Evolutionary conservation across 441 rosid genomes (phyloP).

Genomic region (Euphorbia celastroides): DNA sequence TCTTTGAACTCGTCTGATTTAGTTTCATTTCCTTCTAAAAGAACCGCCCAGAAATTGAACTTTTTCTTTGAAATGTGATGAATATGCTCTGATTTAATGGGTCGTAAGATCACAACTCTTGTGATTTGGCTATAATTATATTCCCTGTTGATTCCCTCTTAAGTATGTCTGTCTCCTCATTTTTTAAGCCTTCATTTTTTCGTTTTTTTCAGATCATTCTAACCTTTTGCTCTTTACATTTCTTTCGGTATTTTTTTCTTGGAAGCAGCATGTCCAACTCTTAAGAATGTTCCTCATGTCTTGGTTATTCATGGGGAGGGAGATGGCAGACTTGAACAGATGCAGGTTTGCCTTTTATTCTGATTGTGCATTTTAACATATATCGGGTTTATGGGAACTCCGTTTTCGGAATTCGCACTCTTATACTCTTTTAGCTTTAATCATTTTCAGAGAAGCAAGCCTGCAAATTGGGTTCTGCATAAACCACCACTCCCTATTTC

Average conservation of each 20-base stretch:
- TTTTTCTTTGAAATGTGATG: background rate
- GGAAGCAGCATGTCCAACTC: conserved; percentile 67
- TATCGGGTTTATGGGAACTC: background rate
- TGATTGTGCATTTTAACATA: conserved; percentile 3
- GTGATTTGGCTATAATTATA: background rate
- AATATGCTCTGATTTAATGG: background rate
- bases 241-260: conserved; percentile 14
- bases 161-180: background rate
- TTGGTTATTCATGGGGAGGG: conserved; percentile 90
- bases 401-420: background rate
- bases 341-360: conserved; percentile 54
- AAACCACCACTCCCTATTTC: conserved; percentile 86
- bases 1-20: background rate
- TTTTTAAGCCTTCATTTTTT: conserved; percentile 1
- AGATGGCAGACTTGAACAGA: conserved; percentile 59
- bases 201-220: conserved; percentile 1
- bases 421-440: conserved; percentile 9
- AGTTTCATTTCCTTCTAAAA: background rate
- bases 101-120: background rate
- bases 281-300: conserved; percentile 63
- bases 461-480: conserved; percentile 78
- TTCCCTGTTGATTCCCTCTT: background rate
- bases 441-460: conserved; percentile 60
- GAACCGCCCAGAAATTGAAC: background rate
- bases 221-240: background rate